Conservation (phyloP, 1,139 yeast genomes). For the Yarrowia galli region DNA sequence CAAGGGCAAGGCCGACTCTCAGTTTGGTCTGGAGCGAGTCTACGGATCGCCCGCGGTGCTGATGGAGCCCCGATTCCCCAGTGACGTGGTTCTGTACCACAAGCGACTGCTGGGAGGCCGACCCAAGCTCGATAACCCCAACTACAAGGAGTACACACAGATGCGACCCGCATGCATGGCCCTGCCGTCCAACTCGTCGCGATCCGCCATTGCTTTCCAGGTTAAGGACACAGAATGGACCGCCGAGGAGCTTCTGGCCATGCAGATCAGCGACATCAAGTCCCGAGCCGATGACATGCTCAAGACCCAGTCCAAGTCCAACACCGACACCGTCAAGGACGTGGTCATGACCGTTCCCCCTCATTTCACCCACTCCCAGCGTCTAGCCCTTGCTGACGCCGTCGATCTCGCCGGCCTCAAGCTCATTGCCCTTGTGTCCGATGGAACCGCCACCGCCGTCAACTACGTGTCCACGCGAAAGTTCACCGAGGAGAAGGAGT, state of each 20-base stretch:
- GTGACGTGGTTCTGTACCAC: slow-evolving; percentile 67
- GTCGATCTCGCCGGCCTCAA: slow-evolving; percentile 73
- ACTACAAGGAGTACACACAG: slow-evolving; percentile 53
- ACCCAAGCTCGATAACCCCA: slow-evolving; percentile 11
- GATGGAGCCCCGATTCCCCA: slow-evolving; percentile 76
- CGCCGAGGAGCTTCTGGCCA: slow-evolving; percentile 84
- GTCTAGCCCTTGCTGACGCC: slow-evolving; percentile 76
- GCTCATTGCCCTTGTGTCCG: slow-evolving; percentile 76
- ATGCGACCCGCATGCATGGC: slow-evolving; percentile 70
- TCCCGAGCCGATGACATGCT: slow-evolving; percentile 65
- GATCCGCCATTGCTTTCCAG: slow-evolving; percentile 65
- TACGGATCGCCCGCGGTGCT: slow-evolving; percentile 82
- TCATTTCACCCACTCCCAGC: slow-evolving; percentile 67
- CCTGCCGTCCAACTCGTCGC: slow-evolving; percentile 55
- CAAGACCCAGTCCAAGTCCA: slow-evolving; percentile 49
- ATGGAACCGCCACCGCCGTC: slow-evolving; percentile 88
- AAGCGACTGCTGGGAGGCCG: slow-evolving; percentile 72
- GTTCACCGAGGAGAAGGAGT: slow-evolving; percentile 56
- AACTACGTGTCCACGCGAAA: slow-evolving; percentile 67
- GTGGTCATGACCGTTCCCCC: slow-evolving; percentile 82
- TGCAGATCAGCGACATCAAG: slow-evolving; percentile 75
- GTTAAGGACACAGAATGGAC: slow-evolving; percentile 58
- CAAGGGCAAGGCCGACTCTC: slow-evolving; percentile 53
- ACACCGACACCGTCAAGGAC: slow-evolving; percentile 60
- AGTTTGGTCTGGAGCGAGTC: slow-evolving; percentile 66